A percentile compares a stretch with the other conserved stretches of the same genome.
Evolutionary conservation across 2,329 filamentous ascomycete genomes (phyloP).

Genomic region (Colletotrichum graminicola): DNA sequence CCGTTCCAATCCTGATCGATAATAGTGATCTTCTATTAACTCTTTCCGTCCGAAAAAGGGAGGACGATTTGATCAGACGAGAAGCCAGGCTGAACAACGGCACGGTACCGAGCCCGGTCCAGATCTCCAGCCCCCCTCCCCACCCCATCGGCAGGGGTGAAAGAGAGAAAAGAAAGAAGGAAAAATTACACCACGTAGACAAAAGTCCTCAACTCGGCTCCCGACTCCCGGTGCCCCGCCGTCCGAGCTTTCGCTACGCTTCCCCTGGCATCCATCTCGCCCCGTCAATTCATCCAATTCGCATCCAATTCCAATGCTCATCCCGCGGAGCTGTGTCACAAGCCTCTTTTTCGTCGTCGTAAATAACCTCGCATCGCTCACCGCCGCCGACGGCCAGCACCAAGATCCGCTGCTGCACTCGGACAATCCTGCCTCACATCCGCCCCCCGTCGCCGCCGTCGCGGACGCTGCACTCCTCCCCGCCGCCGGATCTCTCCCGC

Average conservation of each 20-base stretch:
- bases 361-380: not conserved
- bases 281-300: not conserved
- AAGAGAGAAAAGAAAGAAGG: not conserved
- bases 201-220: slow-evolving; percentile 8
- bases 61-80: not conserved
- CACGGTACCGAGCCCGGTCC: slow-evolving; percentile 3
- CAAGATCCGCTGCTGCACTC: slow-evolving; percentile 10
- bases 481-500: not conserved
- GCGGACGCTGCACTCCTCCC: slow-evolving; percentile 8
- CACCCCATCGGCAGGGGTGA: slow-evolving; percentile 13
- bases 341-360: slow-evolving; percentile 11
- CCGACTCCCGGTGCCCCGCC: not conserved
- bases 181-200: not conserved
- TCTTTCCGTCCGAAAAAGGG: not conserved
- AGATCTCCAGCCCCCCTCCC: not conserved
- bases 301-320: slow-evolving; percentile 18
- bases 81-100: not conserved
- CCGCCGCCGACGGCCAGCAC: not conserved
- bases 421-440: not conserved
- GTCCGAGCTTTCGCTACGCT: slow-evolving; percentile 7
- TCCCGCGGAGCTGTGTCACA: not conserved
- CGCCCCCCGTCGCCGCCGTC: slow-evolving; percentile 9
- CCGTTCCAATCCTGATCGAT: not conserved
- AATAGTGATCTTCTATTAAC: not conserved
- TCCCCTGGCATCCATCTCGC: not conserved